A percentile compares a stretch with the other conserved stretches of the same genome.
Evolutionary conservation across 106 monocot genomes (phyloP).

Genomic region (Platanthera zijinensis): DNA sequence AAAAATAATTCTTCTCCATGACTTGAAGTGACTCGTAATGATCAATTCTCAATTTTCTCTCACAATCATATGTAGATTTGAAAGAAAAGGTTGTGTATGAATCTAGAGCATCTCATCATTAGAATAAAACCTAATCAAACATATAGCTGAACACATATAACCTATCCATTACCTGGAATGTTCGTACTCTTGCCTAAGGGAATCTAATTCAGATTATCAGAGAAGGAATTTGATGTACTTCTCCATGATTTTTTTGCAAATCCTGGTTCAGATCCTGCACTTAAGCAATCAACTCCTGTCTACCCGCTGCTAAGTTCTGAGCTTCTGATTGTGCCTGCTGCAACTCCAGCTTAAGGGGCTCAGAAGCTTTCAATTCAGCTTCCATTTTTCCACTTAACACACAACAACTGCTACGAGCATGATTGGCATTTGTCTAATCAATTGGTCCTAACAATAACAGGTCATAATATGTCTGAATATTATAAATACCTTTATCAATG

Average conservation of each 20-base stretch:
- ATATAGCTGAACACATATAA: not conserved
- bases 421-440: no score
- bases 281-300: constrained; percentile 50
- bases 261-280: constrained; percentile 57
- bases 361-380: constrained; percentile 44
- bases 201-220: constrained; percentile 60
- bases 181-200: constrained; percentile 64
- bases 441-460: no score
- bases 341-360: constrained; percentile 44
- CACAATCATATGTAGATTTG: constrained; percentile 75
- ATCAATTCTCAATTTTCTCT: constrained; percentile 58
- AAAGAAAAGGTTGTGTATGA: not conserved
- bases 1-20: constrained; percentile 77
- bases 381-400: constrained; percentile 75
- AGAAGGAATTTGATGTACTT: constrained; percentile 50
- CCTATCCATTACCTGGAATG: constrained; percentile 44
- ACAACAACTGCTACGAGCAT: no score
- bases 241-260: constrained; percentile 38
- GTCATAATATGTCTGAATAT: no score
- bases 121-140: not conserved
- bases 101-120: not conserved
- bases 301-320: constrained; percentile 30
- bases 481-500: no score
- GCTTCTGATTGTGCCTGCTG: constrained; percentile 56
- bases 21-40: constrained; percentile 75